Evolutionary conservation across 169 alveolate genomes (phyloP).

Genomic region (Plasmodium gallinaceum): DNA sequence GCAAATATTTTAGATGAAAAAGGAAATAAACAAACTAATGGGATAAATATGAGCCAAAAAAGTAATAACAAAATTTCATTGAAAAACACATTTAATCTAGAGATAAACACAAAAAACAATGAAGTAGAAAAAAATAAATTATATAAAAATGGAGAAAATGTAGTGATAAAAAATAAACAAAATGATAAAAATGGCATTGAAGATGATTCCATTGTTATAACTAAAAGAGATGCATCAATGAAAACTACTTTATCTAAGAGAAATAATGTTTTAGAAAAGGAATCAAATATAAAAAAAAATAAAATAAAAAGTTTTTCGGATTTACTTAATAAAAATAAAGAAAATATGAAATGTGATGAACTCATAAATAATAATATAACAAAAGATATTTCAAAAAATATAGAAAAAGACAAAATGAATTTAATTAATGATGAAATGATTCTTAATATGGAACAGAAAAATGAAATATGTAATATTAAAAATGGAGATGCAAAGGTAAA

Average conservation of each 20-base stretch:
- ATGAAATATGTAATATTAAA: background rate
- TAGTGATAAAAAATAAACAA: background rate
- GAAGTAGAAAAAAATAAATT: no score
- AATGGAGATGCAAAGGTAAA: background rate
- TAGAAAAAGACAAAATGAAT: no score
- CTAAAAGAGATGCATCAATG: constrained; percentile 16
- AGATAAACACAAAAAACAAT: background rate
- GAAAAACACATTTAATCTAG: background rate
- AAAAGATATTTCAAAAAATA: background rate
- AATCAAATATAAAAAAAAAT: background rate
- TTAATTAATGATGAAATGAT: background rate
- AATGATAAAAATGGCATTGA: background rate
- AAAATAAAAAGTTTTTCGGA: background rate
- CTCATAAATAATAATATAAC: background rate
- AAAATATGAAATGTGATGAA: constrained; percentile 1
- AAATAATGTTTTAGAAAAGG: background rate
- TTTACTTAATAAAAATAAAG: background rate
- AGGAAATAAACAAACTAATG: background rate
- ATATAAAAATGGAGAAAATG: background rate
- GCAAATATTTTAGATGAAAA: constrained; percentile 1
- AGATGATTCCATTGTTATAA: background rate
- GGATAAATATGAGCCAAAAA: constrained; percentile 5
- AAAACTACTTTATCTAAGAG: background rate
- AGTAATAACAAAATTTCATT: constrained; percentile 9
- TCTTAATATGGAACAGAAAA: background rate